Conservation (phyloP, 768 basidiomycete species). For the Suillus lakei region DNA sequence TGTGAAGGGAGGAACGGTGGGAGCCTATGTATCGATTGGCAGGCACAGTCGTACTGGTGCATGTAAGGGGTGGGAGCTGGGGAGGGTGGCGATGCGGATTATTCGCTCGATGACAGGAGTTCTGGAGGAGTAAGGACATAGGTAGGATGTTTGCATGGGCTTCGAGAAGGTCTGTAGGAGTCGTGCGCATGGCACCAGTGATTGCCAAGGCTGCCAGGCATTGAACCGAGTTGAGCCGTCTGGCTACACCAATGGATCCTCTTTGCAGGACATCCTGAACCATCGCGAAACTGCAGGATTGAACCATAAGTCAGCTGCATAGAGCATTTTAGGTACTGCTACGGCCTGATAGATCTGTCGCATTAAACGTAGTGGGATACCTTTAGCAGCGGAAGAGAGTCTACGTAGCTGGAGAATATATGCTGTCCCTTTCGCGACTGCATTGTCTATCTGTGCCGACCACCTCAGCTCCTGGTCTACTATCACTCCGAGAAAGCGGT, state of each 20-base stretch:
- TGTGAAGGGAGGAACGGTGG: not conserved
- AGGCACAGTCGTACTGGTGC: not conserved
- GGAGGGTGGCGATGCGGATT: not conserved
- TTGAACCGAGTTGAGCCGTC: accelerated
- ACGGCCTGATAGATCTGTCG: slow-evolving; percentile 28
- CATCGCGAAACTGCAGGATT: slow-evolving; percentile 12
- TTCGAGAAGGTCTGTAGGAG: accelerated
- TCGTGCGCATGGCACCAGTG: not conserved
- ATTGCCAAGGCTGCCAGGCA: accelerated
- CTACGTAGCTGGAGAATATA: not conserved
- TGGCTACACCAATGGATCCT: not conserved
- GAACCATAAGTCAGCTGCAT: slow-evolving; percentile 32
- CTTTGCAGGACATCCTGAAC: accelerated
- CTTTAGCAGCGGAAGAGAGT: slow-evolving; percentile 15
- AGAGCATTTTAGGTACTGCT: slow-evolving; percentile 28
- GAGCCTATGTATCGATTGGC: accelerated
- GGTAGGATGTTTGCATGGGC: not conserved
- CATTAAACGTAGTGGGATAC: slow-evolving; percentile 21
- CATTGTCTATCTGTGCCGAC: slow-evolving; percentile 17
- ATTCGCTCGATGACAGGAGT: not conserved
- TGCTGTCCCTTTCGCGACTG: not conserved
- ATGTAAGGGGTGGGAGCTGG: not conserved
- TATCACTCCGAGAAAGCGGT: slow-evolving; percentile 34
- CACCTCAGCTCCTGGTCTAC: slow-evolving; percentile 25
- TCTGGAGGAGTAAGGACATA: not conserved